Evolutionary conservation across 805 yeast species (phyloP).

Genomic region (Ogataea naganishii): DNA sequence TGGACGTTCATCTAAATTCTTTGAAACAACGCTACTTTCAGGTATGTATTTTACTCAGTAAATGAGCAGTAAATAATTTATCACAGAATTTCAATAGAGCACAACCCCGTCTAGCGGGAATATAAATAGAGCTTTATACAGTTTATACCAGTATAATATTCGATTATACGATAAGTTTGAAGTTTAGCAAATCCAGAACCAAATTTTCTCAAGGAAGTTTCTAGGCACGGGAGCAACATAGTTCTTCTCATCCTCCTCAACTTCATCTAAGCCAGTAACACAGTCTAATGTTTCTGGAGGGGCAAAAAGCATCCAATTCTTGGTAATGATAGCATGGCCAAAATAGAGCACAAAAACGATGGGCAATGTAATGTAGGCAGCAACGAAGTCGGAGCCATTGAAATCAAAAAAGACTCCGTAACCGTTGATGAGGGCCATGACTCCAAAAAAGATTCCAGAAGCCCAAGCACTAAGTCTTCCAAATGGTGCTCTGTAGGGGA

Average conservation of each 20-base stretch:
- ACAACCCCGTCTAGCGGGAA: no score
- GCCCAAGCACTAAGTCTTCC: constrained; percentile 55
- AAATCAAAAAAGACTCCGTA: constrained; percentile 48
- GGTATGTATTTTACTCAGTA: no score
- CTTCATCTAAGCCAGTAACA: constrained; percentile 49
- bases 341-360: constrained; percentile 41
- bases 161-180: no score
- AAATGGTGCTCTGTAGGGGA: constrained; percentile 46
- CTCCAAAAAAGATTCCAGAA: constrained; percentile 29
- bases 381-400: constrained; percentile 51
- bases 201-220: constrained; percentile 35
- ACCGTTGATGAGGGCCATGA: constrained; percentile 46
- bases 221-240: constrained; percentile 21
- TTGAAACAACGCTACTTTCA: no score
- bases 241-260: constrained; percentile 42
- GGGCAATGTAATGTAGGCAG: constrained; percentile 59
- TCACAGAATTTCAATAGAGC: no score
- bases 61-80: no score
- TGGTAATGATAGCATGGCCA: constrained; percentile 46
- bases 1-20: no score
- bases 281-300: constrained; percentile 56
- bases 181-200: constrained; percentile 40
- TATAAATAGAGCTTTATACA: no score
- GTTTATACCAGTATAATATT: no score
- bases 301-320: constrained; percentile 34